A percentile compares a stretch with the other conserved stretches of the same genome.
Conservation (phyloP, 2,329 filamentous ascomycete species). For the Chrysoporthe cubensis region DNA sequence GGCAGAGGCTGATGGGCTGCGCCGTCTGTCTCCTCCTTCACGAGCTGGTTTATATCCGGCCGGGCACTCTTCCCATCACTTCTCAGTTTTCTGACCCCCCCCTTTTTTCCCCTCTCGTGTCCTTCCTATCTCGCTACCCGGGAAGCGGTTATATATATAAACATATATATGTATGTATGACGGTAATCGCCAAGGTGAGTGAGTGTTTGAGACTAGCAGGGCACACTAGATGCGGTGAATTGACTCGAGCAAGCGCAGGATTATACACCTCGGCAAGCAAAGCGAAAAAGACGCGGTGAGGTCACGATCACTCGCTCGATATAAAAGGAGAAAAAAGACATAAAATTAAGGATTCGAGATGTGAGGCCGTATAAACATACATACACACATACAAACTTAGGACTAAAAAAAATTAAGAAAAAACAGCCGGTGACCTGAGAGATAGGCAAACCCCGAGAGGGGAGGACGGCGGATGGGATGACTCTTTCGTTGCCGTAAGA, state of each 20-base stretch:
- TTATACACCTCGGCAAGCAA: not conserved
- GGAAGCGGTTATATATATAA: not conserved
- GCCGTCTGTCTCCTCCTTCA: not conserved
- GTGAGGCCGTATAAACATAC: not conserved
- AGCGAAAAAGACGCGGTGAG: not conserved
- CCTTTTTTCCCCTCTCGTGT: no score
- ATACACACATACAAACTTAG: not conserved
- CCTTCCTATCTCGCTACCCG: not conserved
- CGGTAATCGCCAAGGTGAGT: not conserved
- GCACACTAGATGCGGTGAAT: not conserved
- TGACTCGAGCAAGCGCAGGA: not conserved
- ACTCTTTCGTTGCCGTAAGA: slow-evolving; percentile 14
- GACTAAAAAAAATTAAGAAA: not conserved
- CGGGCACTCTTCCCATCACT: not conserved
- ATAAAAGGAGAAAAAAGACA: not conserved
- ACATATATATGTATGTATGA: not conserved
- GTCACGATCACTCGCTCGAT: not conserved
- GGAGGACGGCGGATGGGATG: slow-evolving; percentile 7
- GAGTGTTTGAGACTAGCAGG: not conserved
- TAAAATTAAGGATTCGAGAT: not conserved
- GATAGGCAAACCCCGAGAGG: slow-evolving; percentile 4
- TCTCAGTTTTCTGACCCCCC: not conserved
- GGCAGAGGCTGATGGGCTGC: not conserved
- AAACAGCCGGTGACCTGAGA: not conserved
- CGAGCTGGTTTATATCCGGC: not conserved